phyloP scores from a whole-genome alignment of 1,284 basidiomycete genomes.

The Malassezia restricta region DNA sequence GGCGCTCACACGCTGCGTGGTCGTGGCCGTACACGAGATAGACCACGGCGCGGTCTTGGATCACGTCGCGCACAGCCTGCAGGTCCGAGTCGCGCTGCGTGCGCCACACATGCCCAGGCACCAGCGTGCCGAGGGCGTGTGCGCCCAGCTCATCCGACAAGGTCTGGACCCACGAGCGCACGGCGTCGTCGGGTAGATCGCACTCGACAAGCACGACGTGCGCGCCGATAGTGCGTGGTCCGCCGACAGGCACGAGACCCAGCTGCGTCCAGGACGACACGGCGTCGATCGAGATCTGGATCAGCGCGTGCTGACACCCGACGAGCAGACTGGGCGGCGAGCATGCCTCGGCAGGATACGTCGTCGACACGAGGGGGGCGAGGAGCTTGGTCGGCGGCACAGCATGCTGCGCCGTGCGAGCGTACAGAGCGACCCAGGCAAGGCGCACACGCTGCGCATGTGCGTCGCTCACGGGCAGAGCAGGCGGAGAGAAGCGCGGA shows the following conservation, averaged over 20 bases:
- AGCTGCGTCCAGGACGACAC: background rate
- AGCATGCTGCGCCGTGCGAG: background rate
- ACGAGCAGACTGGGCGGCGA: constrained; percentile 1
- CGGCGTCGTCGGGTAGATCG: background rate
- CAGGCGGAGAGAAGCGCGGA: too few relatives aligned
- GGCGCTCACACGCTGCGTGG: background rate
- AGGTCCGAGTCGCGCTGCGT: background rate
- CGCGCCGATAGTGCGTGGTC: background rate
- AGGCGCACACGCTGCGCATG: constrained; percentile 3
- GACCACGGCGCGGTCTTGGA: background rate
- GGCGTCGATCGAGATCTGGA: background rate
- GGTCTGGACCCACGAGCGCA: background rate
- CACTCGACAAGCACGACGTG: constrained; percentile 4
- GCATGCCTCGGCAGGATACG: background rate
- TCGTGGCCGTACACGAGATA: constrained; percentile 2
- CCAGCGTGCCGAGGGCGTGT: background rate
- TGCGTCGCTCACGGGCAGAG: background rate
- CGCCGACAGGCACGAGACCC: constrained; percentile 8
- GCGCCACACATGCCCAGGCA: background rate
- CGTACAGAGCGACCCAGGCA: background rate
- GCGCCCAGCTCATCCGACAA: background rate
- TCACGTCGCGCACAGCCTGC: background rate
- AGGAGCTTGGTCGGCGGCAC: background rate
- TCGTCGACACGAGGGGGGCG: background rate
- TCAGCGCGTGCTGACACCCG: constrained; percentile 5